Conservation (phyloP, 164 flowering plant genomes). For the Akebia trifoliata region DNA sequence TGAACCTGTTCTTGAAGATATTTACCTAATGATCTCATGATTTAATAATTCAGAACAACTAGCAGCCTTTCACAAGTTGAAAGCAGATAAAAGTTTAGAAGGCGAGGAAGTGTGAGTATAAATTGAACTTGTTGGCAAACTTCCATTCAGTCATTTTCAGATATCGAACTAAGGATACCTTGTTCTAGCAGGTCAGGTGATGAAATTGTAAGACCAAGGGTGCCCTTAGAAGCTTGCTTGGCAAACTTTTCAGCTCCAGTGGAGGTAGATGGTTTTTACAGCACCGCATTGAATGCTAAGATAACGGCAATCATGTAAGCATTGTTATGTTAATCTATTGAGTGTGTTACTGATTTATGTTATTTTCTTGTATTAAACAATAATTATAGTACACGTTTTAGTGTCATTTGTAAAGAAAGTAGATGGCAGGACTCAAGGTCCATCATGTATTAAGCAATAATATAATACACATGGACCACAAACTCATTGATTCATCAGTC, state of each 20-base stretch:
- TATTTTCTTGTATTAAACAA: neutral
- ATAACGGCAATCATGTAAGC: conserved; percentile 88
- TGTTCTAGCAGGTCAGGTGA: conserved; percentile 33
- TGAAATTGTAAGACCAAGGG: conserved; percentile 90
- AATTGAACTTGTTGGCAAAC: no score
- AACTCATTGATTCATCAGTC: no score
- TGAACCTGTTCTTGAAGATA: no score
- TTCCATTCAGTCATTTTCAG: no score
- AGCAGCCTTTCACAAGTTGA: no score
- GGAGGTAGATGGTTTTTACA: conserved; percentile 86
- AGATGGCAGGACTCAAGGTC: neutral
- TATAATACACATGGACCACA: no score
- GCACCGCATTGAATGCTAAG: conserved; percentile 80
- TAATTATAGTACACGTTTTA: neutral
- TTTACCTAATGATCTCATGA: no score
- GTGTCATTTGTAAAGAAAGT: neutral
- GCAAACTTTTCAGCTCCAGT: conserved; percentile 78
- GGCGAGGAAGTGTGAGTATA: no score
- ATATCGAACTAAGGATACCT: conserved; percentile 1
- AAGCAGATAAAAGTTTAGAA: no score
- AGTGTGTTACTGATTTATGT: neutral
- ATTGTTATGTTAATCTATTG: neutral
- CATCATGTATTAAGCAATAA: no score
- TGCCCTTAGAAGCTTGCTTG: conserved; percentile 84
- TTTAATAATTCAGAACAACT: no score